A percentile compares a stretch with the other conserved stretches of the same genome.
phyloP scores from a whole-genome alignment of 2,329 filamentous ascomycete species.

The Neonectria neomacrospora region DNA sequence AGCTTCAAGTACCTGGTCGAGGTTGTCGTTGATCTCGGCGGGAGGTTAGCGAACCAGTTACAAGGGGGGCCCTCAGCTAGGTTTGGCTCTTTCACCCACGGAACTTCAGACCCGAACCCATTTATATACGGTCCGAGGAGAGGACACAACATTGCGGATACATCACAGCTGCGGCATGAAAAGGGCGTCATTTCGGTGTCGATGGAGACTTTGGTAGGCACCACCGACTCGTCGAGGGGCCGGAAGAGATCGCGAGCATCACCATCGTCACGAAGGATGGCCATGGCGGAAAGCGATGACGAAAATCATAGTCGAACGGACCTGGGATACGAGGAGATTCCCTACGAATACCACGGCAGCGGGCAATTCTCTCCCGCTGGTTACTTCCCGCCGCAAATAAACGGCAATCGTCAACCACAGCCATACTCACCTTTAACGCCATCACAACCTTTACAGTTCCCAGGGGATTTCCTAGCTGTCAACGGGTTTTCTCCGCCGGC shows the following conservation, averaged over 20 bases:
- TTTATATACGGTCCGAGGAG: slow-evolving; percentile 47
- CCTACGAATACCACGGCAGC: slow-evolving; percentile 33
- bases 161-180: slow-evolving; percentile 84
- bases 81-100: slow-evolving; percentile 50
- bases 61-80: slow-evolving; percentile 67
- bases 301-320: slow-evolving; percentile 45
- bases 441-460: slow-evolving; percentile 34
- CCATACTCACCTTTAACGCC: slow-evolving; percentile 27
- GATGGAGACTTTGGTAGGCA: slow-evolving; percentile 90
- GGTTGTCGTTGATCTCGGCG: slow-evolving; percentile 90
- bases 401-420: slow-evolving; percentile 48
- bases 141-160: slow-evolving; percentile 81
- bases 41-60: slow-evolving; percentile 79
- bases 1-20: slow-evolving; percentile 95
- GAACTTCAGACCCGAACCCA: slow-evolving; percentile 41
- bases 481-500: slow-evolving; percentile 38
- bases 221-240: slow-evolving; percentile 73
- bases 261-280: slow-evolving; percentile 43
- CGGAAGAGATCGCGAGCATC: slow-evolving; percentile 43
- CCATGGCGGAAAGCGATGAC: slow-evolving; percentile 48
- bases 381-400: slow-evolving; percentile 49
- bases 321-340: slow-evolving; percentile 37
- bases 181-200: slow-evolving; percentile 90
- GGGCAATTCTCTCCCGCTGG: slow-evolving; percentile 36
- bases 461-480: slow-evolving; percentile 13